Evolutionary conservation across 495 filamentous ascomycete species (phyloP).

Genomic region (Lophiotrema nucula): DNA sequence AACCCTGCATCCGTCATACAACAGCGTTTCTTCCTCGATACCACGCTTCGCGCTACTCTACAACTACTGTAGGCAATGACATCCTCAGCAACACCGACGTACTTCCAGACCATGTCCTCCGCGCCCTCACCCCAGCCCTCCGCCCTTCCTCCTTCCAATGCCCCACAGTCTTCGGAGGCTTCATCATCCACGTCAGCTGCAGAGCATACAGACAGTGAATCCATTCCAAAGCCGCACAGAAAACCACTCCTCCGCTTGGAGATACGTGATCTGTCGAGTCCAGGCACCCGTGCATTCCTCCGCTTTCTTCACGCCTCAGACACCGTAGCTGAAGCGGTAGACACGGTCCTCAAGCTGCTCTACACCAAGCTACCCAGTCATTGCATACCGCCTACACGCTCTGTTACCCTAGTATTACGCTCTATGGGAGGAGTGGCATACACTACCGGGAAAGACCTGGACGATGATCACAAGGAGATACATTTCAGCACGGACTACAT

Average conservation of each 20-base stretch:
- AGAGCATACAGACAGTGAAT: background rate
- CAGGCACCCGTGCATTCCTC: slow-evolving; percentile 64
- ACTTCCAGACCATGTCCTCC: slow-evolving; percentile 33
- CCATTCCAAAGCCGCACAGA: slow-evolving; percentile 48
- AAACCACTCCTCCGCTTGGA: slow-evolving; percentile 62
- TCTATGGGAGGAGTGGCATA: slow-evolving; percentile 82
- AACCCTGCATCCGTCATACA: no score
- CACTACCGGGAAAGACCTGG: slow-evolving; percentile 78
- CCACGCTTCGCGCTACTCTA: no score
- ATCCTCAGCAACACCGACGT: slow-evolving; percentile 25
- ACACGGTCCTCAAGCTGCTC: slow-evolving; percentile 62
- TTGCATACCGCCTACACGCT: slow-evolving; percentile 59
- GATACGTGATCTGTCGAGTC: slow-evolving; percentile 65
- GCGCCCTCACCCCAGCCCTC: background rate
- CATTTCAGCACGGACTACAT: slow-evolving; percentile 84
- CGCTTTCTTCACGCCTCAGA: slow-evolving; percentile 54
- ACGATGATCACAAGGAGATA: slow-evolving; percentile 91
- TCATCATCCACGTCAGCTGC: background rate
- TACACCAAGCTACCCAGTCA: slow-evolving; percentile 49
- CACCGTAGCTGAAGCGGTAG: slow-evolving; percentile 60
- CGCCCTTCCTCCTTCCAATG: slow-evolving; percentile 1
- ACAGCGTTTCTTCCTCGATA: no score
- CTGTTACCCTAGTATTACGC: slow-evolving; percentile 82
- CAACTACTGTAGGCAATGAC: no score
- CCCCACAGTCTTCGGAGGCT: slow-evolving; percentile 12